Conservation (phyloP, 306 rosid genomes). For the Betula pendula region DNA sequence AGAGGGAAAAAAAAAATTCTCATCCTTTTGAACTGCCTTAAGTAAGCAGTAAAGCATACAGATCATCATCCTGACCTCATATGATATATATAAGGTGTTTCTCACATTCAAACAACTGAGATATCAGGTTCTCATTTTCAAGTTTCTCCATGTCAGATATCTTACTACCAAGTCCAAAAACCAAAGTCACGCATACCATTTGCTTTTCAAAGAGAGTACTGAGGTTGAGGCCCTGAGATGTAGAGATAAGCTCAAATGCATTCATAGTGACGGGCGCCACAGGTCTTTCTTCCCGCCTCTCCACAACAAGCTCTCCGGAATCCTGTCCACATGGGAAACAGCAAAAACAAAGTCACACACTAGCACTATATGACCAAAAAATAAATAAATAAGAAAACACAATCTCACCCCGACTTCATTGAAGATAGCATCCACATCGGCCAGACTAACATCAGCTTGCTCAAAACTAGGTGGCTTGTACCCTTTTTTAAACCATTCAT, state of each 20-base stretch:
- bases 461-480: constrained; percentile 79
- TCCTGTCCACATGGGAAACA: constrained; percentile 46
- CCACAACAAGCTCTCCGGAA: constrained; percentile 65
- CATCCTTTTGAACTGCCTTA: background rate
- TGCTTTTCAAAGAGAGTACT: constrained; percentile 82
- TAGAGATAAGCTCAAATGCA: constrained; percentile 96
- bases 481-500: constrained; percentile 98
- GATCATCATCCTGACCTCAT: background rate
- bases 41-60: background rate
- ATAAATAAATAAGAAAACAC: constrained; percentile 13
- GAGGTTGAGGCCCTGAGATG: constrained; percentile 91
- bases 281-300: constrained; percentile 60
- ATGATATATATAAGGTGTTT: background rate
- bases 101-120: background rate
- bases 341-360: constrained; percentile 23
- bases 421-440: constrained; percentile 72
- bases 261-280: constrained; percentile 78
- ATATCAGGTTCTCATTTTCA: background rate
- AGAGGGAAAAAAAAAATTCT: background rate
- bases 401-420: constrained; percentile 57
- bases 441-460: constrained; percentile 68
- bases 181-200: constrained; percentile 60
- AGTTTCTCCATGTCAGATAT: background rate
- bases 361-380: constrained; percentile 20
- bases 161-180: background rate